Evolutionary conservation across 345 rosid genomes (phyloP), one percentile per base, ranked within the genome.

Genomic region (Citrus maxima): DNA sequence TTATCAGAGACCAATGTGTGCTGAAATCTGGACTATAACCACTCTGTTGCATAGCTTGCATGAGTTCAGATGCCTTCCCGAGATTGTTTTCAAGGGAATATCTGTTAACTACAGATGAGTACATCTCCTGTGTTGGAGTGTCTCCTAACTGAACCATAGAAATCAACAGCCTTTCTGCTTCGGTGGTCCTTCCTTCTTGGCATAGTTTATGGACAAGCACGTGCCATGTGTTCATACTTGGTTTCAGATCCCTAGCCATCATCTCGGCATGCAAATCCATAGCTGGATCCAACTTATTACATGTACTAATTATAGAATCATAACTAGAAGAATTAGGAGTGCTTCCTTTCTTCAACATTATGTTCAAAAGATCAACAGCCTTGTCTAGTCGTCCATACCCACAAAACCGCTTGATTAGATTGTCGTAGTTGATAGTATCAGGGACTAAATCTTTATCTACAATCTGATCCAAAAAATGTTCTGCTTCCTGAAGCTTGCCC

Each of bases 1-100:
- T 89, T 12, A 93, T 92, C 65, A 93, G 83, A 79, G 97, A 95
- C 97, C 95, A 95, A 4, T 92, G 97, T 3, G 90, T 83, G 58
- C 93, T 88, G 37, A 93, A 93, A 80, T 93, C 97, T 14, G 89
- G 89, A 72, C 83, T 86, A 85, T 88, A 82, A 19, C 97, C 95
- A 67, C 81, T 82, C 70, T 42, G 82, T 73, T 88, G 93, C 97
- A 93, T 93, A 72, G 82, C 75, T 75, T 84, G 89, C 88, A 91
- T 66, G 34, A 95, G 80, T 77, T 90, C 89, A 7, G 88, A 88
- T 65, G 91, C 93, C 88, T 88, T 90, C 51, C 77, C 76, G 0
- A 84, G 78, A 83, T 91, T 89, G 63, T 89, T 93, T 82, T 90
- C 90, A 0, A 16, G 34, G 25, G 80, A 83, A 76, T 92, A 87